A percentile compares a stretch with the other conserved stretches of the same genome.
Conservation (phyloP, 352 stramenopile species). For the Phytophthora idaei region DNA sequence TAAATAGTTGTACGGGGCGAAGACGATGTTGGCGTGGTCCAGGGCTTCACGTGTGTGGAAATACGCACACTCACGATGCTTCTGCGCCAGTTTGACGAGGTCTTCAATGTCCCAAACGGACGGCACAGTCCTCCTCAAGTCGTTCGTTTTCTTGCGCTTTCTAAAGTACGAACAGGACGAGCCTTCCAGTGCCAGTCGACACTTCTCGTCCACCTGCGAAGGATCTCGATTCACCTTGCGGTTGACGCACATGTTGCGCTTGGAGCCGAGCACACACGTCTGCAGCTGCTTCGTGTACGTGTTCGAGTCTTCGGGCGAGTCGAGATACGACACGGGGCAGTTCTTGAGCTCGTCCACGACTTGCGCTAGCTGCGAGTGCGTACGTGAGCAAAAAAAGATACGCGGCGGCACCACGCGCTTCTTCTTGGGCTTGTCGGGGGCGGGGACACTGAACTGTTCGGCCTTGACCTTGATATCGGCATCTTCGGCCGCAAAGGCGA, state of each 20-base stretch:
- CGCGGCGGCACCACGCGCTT: conserved; percentile 50
- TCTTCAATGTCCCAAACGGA: conserved; percentile 89
- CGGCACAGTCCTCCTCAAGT: conserved; percentile 50
- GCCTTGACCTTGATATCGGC: conserved; percentile 5
- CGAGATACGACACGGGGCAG: conserved; percentile 67
- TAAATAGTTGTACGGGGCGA: conserved; percentile 91
- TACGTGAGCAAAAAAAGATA: conserved; percentile 91
- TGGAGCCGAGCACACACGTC: conserved; percentile 84
- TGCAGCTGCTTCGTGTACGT: conserved; percentile 56
- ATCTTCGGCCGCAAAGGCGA: conserved; percentile 23
- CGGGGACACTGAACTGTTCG: conserved; percentile 30
- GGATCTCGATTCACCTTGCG: conserved; percentile 66
- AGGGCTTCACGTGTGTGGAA: conserved; percentile 65
- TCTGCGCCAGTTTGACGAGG: conserved; percentile 69
- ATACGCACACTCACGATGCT: conserved; percentile 82
- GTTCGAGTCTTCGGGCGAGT: conserved; percentile 42
- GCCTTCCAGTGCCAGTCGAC: conserved; percentile 41
- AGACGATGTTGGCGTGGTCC: conserved; percentile 75
- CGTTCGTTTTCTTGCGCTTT: conserved; percentile 40
- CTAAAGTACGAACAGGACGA: conserved; percentile 44
- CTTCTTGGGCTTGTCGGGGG: conserved; percentile 33
- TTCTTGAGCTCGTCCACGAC: conserved; percentile 84
- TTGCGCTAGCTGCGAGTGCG: conserved; percentile 86
- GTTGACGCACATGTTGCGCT: conserved; percentile 84
- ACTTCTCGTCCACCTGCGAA: conserved; percentile 79